Percentiles rank a stretch among this genome's conserved stretches.
These are phyloP conservation scores for Tranzscheliella williamsii DNA, from an alignment of 1,284 basidiomycete genomes.

Conservation along the genomic window DNA sequence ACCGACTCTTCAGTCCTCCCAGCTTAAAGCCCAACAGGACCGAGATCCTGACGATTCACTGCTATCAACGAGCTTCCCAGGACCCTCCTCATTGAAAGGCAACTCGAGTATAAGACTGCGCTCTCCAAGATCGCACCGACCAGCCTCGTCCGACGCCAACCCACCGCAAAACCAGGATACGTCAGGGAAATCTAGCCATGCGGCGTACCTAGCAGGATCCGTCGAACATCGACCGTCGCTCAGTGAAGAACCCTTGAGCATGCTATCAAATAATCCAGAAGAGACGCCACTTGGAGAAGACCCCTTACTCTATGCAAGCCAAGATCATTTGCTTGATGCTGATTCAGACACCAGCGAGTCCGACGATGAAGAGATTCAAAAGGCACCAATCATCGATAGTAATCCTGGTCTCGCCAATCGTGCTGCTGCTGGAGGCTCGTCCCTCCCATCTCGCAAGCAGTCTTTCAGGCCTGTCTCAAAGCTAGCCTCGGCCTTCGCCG, in stretches of 20 bases:
- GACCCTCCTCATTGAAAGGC: slow-evolving; percentile 17
- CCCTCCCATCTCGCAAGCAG: too few relatives aligned
- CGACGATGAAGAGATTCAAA: not conserved
- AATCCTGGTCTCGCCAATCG: too few relatives aligned
- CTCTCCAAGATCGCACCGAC: slow-evolving; percentile 8
- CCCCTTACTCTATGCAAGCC: slow-evolving; percentile 39
- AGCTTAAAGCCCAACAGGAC: not conserved
- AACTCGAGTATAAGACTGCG: slow-evolving; percentile 28
- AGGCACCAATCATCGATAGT: too few relatives aligned
- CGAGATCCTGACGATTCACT: slow-evolving; percentile 21
- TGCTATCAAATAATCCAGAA: slow-evolving; percentile 37
- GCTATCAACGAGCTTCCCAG: slow-evolving; percentile 10
- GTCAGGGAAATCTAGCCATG: too few relatives aligned
- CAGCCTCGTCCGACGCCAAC: not conserved
- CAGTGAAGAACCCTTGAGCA: slow-evolving; percentile 41
- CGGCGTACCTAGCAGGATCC: too few relatives aligned
- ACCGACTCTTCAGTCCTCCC: not conserved
- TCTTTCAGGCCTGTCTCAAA: too few relatives aligned
- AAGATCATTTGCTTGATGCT: slow-evolving; percentile 30
- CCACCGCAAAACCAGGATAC: too few relatives aligned
- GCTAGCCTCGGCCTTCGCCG: too few relatives aligned
- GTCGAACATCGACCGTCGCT: slow-evolving; percentile 11
- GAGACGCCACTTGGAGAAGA: slow-evolving; percentile 46
- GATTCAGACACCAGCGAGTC: slow-evolving; percentile 6
- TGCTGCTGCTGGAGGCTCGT: too few relatives aligned